Evolutionary conservation across 2,329 filamentous ascomycete species (phyloP).

Genomic region (Colletotrichum sp.): DNA sequence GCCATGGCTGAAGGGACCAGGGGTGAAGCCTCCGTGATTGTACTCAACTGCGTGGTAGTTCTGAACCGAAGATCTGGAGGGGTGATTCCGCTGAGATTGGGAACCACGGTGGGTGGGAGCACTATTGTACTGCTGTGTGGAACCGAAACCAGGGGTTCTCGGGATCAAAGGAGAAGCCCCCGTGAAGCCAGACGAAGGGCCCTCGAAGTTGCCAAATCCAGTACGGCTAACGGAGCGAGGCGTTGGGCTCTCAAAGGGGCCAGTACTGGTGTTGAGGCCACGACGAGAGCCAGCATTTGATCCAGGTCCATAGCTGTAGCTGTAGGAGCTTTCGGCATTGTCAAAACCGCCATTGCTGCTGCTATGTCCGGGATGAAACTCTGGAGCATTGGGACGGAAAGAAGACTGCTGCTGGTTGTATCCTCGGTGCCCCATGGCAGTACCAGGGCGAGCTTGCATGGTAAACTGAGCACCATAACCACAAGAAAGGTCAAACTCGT

Average conservation of each 20-base stretch:
- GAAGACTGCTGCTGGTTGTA: constrained; percentile 3
- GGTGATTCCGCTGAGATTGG: not conserved
- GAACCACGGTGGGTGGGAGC: not conserved
- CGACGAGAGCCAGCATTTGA: not conserved
- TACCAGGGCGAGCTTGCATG: constrained; percentile 6
- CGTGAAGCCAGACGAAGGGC: not conserved
- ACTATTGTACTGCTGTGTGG: not conserved
- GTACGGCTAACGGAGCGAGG: not conserved
- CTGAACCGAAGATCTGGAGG: not conserved
- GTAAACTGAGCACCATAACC: not conserved
- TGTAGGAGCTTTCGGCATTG: constrained; percentile 4
- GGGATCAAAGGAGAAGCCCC: not conserved
- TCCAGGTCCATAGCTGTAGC: not conserved
- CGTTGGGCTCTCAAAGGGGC: constrained; percentile 5
- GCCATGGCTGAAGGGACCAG: not conserved
- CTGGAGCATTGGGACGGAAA: constrained; percentile 37
- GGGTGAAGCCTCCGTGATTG: not conserved
- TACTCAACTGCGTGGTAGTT: not conserved
- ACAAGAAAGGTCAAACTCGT: not conserved
- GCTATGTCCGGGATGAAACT: constrained; percentile 32
- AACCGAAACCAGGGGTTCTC: not conserved
- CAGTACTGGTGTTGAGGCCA: constrained; percentile 1
- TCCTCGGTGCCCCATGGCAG: constrained; percentile 12
- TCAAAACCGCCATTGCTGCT: not conserved
- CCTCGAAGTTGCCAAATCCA: not conserved